These are phyloP conservation scores for Otatea glauca DNA, from an alignment of 176 grass and related monocot species.

Conservation along the genomic window DNA sequence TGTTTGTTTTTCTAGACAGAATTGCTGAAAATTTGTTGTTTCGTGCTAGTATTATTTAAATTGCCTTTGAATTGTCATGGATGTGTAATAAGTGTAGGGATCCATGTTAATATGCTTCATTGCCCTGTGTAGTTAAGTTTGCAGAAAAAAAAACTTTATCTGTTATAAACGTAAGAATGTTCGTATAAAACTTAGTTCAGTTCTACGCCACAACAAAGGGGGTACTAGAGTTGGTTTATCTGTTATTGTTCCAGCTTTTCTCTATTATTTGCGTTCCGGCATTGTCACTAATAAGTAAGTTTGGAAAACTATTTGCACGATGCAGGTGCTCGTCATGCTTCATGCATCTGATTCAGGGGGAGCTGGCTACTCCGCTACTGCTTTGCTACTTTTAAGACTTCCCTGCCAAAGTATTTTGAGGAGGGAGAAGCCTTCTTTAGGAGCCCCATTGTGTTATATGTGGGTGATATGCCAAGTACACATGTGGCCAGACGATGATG, in stretches of 20 bases:
- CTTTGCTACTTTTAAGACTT: conserved; percentile 34
- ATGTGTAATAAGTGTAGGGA: background rate
- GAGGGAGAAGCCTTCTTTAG: conserved; percentile 41
- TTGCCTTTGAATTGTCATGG: conserved; percentile 9
- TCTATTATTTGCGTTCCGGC: background rate
- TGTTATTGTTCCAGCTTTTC: conserved; percentile 21
- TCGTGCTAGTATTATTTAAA: conserved; percentile 3
- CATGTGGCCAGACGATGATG: conserved; percentile 52
- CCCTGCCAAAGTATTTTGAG: conserved; percentile 48
- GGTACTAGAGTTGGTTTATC: background rate
- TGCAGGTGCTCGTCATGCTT: conserved; percentile 24
- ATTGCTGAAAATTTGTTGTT: background rate
- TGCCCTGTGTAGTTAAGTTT: background rate
- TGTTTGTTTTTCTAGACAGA: background rate
- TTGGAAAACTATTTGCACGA: background rate
- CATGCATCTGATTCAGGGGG: background rate
- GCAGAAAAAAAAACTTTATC: background rate
- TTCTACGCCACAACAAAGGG: background rate
- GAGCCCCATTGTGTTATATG: conserved; percentile 10
- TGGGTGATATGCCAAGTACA: conserved; percentile 53
- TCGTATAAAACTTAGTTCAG: background rate
- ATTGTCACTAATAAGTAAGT: background rate
- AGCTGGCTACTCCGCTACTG: background rate
- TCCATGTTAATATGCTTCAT: background rate
- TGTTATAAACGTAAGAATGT: background rate